Evolutionary conservation across 768 basidiomycete species (phyloP).

Genomic region (Phaeotremella fagi): DNA sequence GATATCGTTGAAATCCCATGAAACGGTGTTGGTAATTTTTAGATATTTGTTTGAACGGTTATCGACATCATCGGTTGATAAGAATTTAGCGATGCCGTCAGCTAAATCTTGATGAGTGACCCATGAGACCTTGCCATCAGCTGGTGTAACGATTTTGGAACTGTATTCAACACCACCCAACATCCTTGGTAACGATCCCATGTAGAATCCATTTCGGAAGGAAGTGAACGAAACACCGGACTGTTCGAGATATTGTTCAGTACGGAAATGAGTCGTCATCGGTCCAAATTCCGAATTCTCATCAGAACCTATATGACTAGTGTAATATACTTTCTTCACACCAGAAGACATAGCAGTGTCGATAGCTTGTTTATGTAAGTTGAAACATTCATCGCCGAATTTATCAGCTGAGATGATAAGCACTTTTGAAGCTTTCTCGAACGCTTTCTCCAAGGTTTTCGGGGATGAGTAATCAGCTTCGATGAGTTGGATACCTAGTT

Average conservation of each 20-base stretch:
- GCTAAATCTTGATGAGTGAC: conserved; percentile 48
- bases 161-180: conserved; percentile 39
- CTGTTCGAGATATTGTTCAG: conserved; percentile 45
- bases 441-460: conserved; percentile 46
- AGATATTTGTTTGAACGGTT: background rate
- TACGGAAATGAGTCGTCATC: conserved; percentile 47
- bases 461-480: conserved; percentile 46
- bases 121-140: conserved; percentile 50
- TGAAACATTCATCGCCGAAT: conserved; percentile 44
- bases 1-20: conserved; percentile 36
- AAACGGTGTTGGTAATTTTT: background rate
- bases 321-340: conserved; percentile 49
- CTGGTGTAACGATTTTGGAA: conserved; percentile 35
- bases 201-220: conserved; percentile 50
- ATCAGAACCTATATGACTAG: conserved; percentile 39
- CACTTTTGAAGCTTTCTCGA: conserved; percentile 46
- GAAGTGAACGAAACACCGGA: conserved; percentile 48
- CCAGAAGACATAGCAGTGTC: conserved; percentile 47
- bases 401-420: conserved; percentile 49
- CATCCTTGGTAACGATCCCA: conserved; percentile 41
- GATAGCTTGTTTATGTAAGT: conserved; percentile 47
- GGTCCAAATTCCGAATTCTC: conserved; percentile 39
- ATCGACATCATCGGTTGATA: conserved; percentile 21
- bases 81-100: conserved; percentile 48
- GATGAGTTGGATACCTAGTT: conserved; percentile 41